phyloP scores from a whole-genome alignment of 176 grass and related monocot species.

The Chrysopogon serrulatus region DNA sequence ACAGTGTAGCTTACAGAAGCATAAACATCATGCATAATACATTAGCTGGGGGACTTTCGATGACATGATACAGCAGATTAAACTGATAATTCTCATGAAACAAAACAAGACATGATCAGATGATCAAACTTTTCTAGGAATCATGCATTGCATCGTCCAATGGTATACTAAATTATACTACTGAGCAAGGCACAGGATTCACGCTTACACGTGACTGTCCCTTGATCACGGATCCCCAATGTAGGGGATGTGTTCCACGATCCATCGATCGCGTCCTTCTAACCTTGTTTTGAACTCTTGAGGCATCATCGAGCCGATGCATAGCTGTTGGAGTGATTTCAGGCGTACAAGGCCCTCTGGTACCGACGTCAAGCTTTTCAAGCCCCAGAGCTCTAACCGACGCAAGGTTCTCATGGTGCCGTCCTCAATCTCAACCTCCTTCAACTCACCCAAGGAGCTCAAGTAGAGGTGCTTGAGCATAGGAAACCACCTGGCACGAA shows the following conservation, averaged over 20 bases:
- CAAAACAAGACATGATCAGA: background rate
- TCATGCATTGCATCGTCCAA: background rate
- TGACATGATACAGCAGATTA: background rate
- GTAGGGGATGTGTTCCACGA: slow-evolving; percentile 25
- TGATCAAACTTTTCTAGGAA: background rate
- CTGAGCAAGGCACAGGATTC: background rate
- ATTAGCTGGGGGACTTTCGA: background rate
- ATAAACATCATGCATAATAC: background rate
- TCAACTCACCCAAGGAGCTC: slow-evolving; percentile 8
- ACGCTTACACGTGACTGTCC: background rate
- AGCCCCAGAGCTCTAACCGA: slow-evolving; percentile 9
- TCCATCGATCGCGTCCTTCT: background rate
- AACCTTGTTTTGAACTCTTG: background rate
- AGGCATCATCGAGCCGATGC: slow-evolving; percentile 8
- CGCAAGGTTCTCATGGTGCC: slow-evolving; percentile 17
- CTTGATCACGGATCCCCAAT: slow-evolving; percentile 1
- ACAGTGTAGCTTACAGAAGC: background rate
- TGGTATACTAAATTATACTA: background rate
- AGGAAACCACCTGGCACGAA: slow-evolving; percentile 33
- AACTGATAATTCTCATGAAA: background rate
- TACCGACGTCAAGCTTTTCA: slow-evolving; percentile 6
- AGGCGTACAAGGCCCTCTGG: slow-evolving; percentile 16
- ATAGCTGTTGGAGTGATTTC: slow-evolving; percentile 13
- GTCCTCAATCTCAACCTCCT: slow-evolving; percentile 23
- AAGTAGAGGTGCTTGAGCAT: slow-evolving; percentile 21